phyloP scores from a whole-genome alignment of 2,329 filamentous ascomycete species.

The Trichoderma atroviride region DNA sequence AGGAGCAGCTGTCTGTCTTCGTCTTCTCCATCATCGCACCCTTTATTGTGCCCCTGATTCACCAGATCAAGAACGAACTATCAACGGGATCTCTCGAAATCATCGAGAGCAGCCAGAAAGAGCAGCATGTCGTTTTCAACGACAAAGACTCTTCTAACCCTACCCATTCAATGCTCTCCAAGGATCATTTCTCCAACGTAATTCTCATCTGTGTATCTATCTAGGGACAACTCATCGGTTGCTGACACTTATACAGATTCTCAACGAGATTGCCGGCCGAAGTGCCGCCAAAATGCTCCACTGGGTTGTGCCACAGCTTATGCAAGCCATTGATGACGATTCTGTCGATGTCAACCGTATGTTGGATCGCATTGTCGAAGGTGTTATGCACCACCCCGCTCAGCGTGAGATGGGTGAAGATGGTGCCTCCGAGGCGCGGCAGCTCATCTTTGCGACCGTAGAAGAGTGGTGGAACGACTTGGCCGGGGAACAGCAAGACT shows the following conservation, averaged over 20 bases:
- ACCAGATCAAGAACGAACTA: slow-evolving; percentile 84
- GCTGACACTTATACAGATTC: slow-evolving; percentile 48
- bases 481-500: slow-evolving; percentile 62
- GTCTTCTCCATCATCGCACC: slow-evolving; percentile 91
- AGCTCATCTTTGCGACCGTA: slow-evolving; percentile 77
- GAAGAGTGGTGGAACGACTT: slow-evolving; percentile 80
- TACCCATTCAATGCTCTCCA: slow-evolving; percentile 93
- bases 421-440: slow-evolving; percentile 71
- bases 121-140: slow-evolving; percentile 85
- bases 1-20: slow-evolving; percentile 85
- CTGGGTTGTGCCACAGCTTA: slow-evolving; percentile 88
- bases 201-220: slow-evolving; percentile 32
- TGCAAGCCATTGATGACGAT: slow-evolving; percentile 84
- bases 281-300: slow-evolving; percentile 76
- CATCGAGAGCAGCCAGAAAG: slow-evolving; percentile 78
- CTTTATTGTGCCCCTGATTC: slow-evolving; percentile 82
- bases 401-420: slow-evolving; percentile 71
- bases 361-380: slow-evolving; percentile 75
- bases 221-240: background rate
- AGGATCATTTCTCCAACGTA: slow-evolving; percentile 90
- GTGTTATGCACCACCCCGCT: slow-evolving; percentile 87
- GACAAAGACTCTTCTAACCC: slow-evolving; percentile 78
- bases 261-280: slow-evolving; percentile 87
- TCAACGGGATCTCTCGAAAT: slow-evolving; percentile 84
- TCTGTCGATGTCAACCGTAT: slow-evolving; percentile 67